A percentile compares a stretch with the other conserved stretches of the same genome.
phyloP scores from a whole-genome alignment of 2,329 filamentous ascomycete species.

The Trichoderma sp. region DNA sequence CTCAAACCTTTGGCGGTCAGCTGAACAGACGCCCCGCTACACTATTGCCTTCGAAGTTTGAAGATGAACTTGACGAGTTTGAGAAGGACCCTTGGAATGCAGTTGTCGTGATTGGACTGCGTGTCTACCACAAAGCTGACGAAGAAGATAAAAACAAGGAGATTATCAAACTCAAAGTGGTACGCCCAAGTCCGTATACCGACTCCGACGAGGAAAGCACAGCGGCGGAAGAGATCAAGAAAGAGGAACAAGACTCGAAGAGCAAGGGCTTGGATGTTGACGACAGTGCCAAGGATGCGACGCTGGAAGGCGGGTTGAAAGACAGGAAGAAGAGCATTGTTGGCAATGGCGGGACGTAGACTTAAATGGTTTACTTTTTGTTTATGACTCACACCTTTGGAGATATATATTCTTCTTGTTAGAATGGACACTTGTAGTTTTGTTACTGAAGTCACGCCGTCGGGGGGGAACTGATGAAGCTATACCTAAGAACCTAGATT shows the following conservation, averaged over 20 bases:
- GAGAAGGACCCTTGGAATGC: slow-evolving; percentile 66
- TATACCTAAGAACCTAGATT: background rate
- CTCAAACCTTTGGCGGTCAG: slow-evolving; percentile 33
- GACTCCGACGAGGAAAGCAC: slow-evolving; percentile 34
- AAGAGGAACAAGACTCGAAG: slow-evolving; percentile 28
- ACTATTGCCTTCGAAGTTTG: slow-evolving; percentile 8
- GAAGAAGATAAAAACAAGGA: slow-evolving; percentile 41
- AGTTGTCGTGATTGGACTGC: slow-evolving; percentile 62
- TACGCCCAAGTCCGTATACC: slow-evolving; percentile 45
- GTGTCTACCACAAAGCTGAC: slow-evolving; percentile 60
- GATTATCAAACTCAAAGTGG: slow-evolving; percentile 46
- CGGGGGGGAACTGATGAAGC: background rate
- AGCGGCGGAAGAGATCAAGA: slow-evolving; percentile 27
- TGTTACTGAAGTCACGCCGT: background rate
- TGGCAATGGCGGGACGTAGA: slow-evolving; percentile 31
- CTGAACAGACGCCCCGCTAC: slow-evolving; percentile 3
- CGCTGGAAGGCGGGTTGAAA: slow-evolving; percentile 41
- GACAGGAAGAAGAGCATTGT: slow-evolving; percentile 45
- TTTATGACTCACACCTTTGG: background rate
- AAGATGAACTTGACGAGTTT: slow-evolving; percentile 57
- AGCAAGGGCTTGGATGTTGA: slow-evolving; percentile 49
- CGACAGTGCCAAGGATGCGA: slow-evolving; percentile 52
- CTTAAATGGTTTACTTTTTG: background rate
- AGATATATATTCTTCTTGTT: background rate
- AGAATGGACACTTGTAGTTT: background rate